A percentile compares a stretch with the other conserved stretches of the same genome.
Conservation (phyloP, 371 early-diverging fungal species). For the Syncephalis plumigaleata region DNA sequence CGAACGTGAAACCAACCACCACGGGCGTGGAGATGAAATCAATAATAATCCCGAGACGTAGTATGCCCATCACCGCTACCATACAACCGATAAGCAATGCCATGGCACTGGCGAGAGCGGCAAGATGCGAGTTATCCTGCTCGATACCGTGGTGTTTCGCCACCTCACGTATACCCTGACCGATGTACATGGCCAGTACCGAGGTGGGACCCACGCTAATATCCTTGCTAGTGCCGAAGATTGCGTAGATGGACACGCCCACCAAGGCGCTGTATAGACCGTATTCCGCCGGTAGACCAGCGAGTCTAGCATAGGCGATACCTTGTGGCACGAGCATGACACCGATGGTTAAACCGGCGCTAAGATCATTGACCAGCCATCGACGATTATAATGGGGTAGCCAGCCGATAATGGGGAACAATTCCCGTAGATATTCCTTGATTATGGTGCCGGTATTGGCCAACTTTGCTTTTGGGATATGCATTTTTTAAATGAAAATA, state of each 20-base stretch:
- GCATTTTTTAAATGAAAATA: too few species aligned
- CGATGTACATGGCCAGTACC: conserved; percentile 53
- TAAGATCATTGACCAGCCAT: conserved; percentile 63
- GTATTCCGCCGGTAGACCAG: conserved; percentile 60
- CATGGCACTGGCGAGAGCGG: conserved; percentile 1
- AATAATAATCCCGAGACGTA: conserved; percentile 66
- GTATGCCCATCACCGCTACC: conserved; percentile 42
- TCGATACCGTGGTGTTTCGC: not conserved
- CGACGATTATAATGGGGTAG: conserved; percentile 18
- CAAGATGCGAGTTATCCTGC: not conserved
- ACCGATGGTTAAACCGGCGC: conserved; percentile 75
- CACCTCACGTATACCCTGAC: conserved; percentile 35
- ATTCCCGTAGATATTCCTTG: not conserved
- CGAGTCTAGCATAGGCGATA: conserved; percentile 72
- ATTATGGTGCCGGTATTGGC: not conserved
- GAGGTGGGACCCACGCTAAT: conserved; percentile 79
- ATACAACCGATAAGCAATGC: conserved; percentile 25
- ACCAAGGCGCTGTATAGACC: conserved; percentile 77
- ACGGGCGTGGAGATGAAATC: conserved; percentile 67
- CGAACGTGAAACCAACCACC: conserved; percentile 51
- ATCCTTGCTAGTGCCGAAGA: conserved; percentile 74
- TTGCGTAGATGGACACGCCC: conserved; percentile 53
- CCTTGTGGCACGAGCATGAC: conserved; percentile 69
- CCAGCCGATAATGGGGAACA: conserved; percentile 7
- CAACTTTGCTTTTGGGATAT: too few species aligned